These are phyloP conservation scores for Stylonectria norvegica DNA, from an alignment of 2,329 filamentous ascomycete genomes.

Conservation along the genomic window DNA sequence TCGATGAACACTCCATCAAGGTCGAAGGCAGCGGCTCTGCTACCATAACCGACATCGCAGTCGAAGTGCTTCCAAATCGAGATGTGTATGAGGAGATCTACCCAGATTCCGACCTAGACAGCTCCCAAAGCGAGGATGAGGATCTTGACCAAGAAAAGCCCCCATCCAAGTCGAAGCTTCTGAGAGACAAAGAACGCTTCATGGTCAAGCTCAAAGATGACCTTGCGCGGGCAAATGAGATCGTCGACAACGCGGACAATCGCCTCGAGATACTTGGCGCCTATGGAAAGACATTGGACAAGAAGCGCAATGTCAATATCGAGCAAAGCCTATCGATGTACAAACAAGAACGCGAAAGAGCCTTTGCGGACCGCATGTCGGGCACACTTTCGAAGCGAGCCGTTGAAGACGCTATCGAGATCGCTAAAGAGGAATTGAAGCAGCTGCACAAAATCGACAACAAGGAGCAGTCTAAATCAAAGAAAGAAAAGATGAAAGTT, in stretches of 20 bases:
- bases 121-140: slow-evolving; percentile 29
- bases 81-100: slow-evolving; percentile 55
- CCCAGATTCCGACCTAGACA: slow-evolving; percentile 42
- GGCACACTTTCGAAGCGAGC: slow-evolving; percentile 32
- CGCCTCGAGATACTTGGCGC: slow-evolving; percentile 42
- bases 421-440: slow-evolving; percentile 31
- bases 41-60: slow-evolving; percentile 58
- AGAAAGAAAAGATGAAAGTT: slow-evolving; percentile 31
- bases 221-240: slow-evolving; percentile 18
- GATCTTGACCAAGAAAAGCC: slow-evolving; percentile 24
- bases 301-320: slow-evolving; percentile 35
- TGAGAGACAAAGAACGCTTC: no score
- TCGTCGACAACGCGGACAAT: slow-evolving; percentile 23
- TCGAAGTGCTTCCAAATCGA: slow-evolving; percentile 54
- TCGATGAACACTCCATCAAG: slow-evolving; percentile 58
- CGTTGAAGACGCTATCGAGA: slow-evolving; percentile 31
- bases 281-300: slow-evolving; percentile 37
- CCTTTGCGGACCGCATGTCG: slow-evolving; percentile 39
- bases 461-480: slow-evolving; percentile 27
- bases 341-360: slow-evolving; percentile 39
- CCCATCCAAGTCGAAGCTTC: slow-evolving; percentile 19
- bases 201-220: slow-evolving; percentile 30
- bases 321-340: slow-evolving; percentile 39
- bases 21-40: slow-evolving; percentile 56
- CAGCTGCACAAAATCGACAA: slow-evolving; percentile 28